Evolutionary conservation across 768 basidiomycete species (phyloP).

Genomic region (Xerocomus spinulosus): DNA sequence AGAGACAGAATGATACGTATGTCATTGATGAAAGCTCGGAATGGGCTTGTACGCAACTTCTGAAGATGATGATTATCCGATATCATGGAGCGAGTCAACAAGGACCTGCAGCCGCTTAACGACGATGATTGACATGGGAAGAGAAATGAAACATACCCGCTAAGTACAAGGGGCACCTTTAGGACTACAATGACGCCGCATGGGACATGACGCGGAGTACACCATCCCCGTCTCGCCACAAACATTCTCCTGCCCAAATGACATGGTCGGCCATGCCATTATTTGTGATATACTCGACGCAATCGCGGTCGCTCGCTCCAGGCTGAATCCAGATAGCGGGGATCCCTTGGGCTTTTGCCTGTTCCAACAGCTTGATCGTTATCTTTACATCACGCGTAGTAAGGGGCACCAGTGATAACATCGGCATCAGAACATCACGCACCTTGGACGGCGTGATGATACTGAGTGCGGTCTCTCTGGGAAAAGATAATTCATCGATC

Average conservation of each 20-base stretch:
- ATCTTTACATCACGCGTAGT: slow-evolving; percentile 41
- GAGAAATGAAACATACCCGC: not conserved
- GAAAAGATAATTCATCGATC: slow-evolving; percentile 53
- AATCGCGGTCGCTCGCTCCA: slow-evolving; percentile 68
- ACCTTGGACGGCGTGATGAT: slow-evolving; percentile 78
- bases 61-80: too few species aligned
- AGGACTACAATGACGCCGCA: slow-evolving; percentile 20
- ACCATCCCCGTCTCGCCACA: slow-evolving; percentile 72
- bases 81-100: too few species aligned
- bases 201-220: slow-evolving; percentile 30
- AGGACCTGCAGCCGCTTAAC: too few species aligned
- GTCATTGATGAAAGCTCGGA: too few species aligned
- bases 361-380: slow-evolving; percentile 61
- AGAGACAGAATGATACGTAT: too few species aligned
- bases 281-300: slow-evolving; percentile 60
- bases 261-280: slow-evolving; percentile 61
- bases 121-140: too few species aligned
- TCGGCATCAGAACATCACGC: not conserved
- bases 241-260: slow-evolving; percentile 80
- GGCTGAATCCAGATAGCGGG: slow-evolving; percentile 88
- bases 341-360: slow-evolving; percentile 65
- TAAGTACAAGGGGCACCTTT: not conserved
- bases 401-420: not conserved
- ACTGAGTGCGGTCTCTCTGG: slow-evolving; percentile 67
- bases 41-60: too few species aligned